Conservation (phyloP, 2,329 filamentous ascomycete species). For the Neofusicoccum cordaticola region DNA sequence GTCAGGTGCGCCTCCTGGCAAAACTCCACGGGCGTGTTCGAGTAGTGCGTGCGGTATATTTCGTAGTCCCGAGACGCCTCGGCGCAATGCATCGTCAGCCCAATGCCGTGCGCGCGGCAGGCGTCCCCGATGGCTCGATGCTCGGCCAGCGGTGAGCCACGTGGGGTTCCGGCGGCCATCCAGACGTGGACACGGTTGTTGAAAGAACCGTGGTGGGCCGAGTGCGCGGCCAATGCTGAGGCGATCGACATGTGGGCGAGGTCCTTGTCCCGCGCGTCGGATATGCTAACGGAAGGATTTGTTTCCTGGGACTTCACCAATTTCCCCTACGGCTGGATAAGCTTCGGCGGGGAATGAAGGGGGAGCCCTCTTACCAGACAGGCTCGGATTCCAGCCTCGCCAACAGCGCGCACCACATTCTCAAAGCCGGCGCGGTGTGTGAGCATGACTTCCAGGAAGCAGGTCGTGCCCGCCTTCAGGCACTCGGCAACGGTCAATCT, state of each 20-base stretch:
- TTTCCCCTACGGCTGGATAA: constrained; percentile 27
- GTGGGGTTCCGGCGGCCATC: constrained; percentile 48
- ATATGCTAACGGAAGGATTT: constrained; percentile 31
- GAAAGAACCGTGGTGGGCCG: constrained; percentile 30
- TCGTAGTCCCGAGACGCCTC: constrained; percentile 41
- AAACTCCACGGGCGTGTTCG: constrained; percentile 35
- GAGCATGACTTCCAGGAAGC: constrained; percentile 38
- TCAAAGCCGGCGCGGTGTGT: constrained; percentile 30
- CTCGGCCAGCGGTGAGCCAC: constrained; percentile 40
- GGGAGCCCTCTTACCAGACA: constrained; percentile 22
- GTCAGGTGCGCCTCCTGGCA: constrained; percentile 35
- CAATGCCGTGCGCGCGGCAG: constrained; percentile 40
- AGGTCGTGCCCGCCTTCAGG: constrained; percentile 39
- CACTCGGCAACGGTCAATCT: constrained; percentile 37
- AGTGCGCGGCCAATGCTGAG: constrained; percentile 33
- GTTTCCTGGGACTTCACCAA: constrained; percentile 38
- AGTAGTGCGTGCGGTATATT: constrained; percentile 40
- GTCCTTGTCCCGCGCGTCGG: constrained; percentile 39
- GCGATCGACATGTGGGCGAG: constrained; percentile 34
- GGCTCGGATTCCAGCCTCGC: constrained; percentile 34
- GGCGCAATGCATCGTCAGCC: constrained; percentile 49
- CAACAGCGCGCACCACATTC: constrained; percentile 29
- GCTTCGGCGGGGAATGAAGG: neutral
- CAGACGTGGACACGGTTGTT: constrained; percentile 47
- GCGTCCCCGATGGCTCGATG: constrained; percentile 43